Evolutionary conservation across 257 asterid species (phyloP).

Genomic region (Petunia secreta): DNA sequence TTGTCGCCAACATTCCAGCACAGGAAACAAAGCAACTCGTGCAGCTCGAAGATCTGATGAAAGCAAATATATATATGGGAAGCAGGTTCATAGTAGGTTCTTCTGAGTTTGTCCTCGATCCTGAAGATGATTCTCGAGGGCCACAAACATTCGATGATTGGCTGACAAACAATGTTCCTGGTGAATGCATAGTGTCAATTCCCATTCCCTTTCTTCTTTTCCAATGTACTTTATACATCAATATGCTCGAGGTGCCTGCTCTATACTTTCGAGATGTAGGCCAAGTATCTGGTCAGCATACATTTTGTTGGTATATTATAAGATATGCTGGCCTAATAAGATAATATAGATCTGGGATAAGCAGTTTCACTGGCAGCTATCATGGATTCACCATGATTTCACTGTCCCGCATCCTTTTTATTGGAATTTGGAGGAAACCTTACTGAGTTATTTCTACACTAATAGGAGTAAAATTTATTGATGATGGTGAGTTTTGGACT

Average conservation of each 20-base stretch:
- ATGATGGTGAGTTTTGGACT: no score
- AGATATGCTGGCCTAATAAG: conserved; percentile 1
- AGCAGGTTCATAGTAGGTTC: conserved; percentile 47
- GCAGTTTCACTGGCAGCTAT: no score
- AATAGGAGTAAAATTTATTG: no score
- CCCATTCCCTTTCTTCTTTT: neutral
- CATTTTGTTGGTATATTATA: conserved; percentile 6
- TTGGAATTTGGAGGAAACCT: no score
- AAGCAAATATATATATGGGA: conserved; percentile 47
- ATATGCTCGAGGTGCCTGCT: neutral
- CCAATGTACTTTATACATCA: neutral
- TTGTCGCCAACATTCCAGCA: conserved; percentile 53
- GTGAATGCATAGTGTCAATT: neutral
- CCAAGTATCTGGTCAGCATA: conserved; percentile 17
- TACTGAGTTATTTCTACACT: no score
- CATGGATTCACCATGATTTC: no score
- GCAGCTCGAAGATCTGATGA: conserved; percentile 61
- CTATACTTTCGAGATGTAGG: neutral
- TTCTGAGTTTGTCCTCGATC: conserved; percentile 34
- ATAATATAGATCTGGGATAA: no score
- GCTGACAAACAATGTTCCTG: neutral
- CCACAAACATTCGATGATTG: neutral
- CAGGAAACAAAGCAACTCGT: conserved; percentile 33
- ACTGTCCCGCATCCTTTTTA: no score
- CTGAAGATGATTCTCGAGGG: neutral